phyloP scores from a whole-genome alignment of 2,329 filamentous ascomycete species.

The Trichoderma brevicompactum region DNA sequence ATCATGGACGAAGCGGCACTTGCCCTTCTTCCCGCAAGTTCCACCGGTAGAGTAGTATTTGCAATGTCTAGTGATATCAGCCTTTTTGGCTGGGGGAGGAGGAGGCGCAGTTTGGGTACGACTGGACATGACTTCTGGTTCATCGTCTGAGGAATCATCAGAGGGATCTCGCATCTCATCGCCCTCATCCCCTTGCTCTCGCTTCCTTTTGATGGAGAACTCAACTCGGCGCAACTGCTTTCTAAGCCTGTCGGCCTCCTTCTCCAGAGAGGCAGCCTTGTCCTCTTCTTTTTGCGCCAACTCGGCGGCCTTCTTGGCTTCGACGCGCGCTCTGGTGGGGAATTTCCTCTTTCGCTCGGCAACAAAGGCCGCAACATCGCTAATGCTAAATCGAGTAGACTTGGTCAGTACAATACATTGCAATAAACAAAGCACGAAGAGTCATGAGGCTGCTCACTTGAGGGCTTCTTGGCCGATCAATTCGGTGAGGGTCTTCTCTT shows the following conservation, averaged over 20 bases:
- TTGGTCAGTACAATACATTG: not conserved
- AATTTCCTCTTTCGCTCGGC: slow-evolving; percentile 78
- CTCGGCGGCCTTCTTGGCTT: slow-evolving; percentile 62
- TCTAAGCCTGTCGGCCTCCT: slow-evolving; percentile 65
- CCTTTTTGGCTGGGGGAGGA: slow-evolving; percentile 56
- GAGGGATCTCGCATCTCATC: slow-evolving; percentile 65
- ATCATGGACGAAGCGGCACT: slow-evolving; percentile 74
- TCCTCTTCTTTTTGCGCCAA: slow-evolving; percentile 56
- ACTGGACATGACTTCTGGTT: slow-evolving; percentile 62
- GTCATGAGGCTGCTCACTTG: slow-evolving; percentile 49
- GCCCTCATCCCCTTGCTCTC: slow-evolving; percentile 68
- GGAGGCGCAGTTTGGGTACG: slow-evolving; percentile 43
- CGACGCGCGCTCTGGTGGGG: slow-evolving; percentile 74
- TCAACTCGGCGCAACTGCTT: slow-evolving; percentile 72
- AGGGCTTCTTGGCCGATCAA: slow-evolving; percentile 60
- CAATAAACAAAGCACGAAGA: not conserved
- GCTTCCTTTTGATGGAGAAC: slow-evolving; percentile 69
- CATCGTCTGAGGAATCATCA: slow-evolving; percentile 59
- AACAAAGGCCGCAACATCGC: slow-evolving; percentile 79
- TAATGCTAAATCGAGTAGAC: slow-evolving; percentile 48
- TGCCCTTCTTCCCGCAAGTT: slow-evolving; percentile 73
- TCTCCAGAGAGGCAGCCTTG: slow-evolving; percentile 64
- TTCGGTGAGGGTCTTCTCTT: slow-evolving; percentile 68
- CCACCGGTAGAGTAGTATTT: slow-evolving; percentile 73
- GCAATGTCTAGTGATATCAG: slow-evolving; percentile 68